These are phyloP conservation scores for Cystobasidium tubakii DNA, from an alignment of 768 basidiomycete species.

Conservation along the genomic window DNA sequence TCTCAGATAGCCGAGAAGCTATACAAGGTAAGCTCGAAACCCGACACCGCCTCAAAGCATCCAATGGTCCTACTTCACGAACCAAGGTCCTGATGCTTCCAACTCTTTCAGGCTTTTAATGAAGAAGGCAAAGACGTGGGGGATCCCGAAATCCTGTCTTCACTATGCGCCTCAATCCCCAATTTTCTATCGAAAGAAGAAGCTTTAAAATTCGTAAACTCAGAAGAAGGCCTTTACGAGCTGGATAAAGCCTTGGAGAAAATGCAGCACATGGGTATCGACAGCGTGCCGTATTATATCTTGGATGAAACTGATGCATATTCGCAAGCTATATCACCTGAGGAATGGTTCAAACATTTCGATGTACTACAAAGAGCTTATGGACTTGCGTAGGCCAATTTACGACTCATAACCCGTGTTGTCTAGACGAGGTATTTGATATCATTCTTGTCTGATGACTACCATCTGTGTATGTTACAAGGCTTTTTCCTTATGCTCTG, in stretches of 20 bases:
- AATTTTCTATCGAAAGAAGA: constrained; percentile 12
- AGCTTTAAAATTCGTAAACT: constrained; percentile 16
- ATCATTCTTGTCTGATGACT: no score
- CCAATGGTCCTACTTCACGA: no score
- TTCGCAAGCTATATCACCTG: constrained; percentile 11
- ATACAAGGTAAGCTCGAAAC: constrained; percentile 46
- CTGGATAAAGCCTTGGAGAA: constrained; percentile 35
- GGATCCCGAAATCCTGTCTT: constrained; percentile 50
- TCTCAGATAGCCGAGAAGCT: constrained; percentile 57
- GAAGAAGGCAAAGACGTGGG: background rate
- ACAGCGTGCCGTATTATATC: constrained; percentile 29
- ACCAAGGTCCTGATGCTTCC: no score
- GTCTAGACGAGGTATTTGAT: no score
- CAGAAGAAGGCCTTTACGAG: constrained; percentile 28
- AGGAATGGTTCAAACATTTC: constrained; percentile 32
- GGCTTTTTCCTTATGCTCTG: background rate
- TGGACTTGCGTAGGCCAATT: background rate
- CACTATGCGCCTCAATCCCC: constrained; percentile 43
- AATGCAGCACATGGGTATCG: constrained; percentile 14
- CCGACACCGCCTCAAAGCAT: no score
- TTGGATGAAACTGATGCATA: constrained; percentile 25
- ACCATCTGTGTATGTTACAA: background rate
- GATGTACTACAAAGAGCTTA: constrained; percentile 29
- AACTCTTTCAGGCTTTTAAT: background rate
- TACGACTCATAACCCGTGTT: no score